These are phyloP conservation scores for Bertia moriformis DNA, from an alignment of 2,329 filamentous ascomycete genomes.

Conservation along the genomic window DNA sequence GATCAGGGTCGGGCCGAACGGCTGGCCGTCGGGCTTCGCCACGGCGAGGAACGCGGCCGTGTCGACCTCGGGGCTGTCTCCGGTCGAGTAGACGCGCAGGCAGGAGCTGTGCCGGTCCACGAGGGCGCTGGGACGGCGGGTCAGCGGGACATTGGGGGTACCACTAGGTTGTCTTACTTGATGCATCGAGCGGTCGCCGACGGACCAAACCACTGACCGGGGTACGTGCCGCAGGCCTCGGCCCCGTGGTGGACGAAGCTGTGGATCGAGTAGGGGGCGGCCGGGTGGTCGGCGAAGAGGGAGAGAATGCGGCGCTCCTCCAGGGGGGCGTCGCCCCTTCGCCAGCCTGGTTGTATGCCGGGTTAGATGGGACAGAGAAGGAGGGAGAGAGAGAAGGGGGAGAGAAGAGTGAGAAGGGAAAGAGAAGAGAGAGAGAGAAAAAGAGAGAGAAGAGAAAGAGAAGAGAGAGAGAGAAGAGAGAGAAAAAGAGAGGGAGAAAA, in stretches of 20 bases:
- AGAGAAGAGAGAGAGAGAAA: too few relatives aligned
- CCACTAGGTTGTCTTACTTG: conserved; percentile 62
- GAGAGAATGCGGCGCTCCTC: conserved; percentile 62
- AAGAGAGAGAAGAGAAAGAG: too few relatives aligned
- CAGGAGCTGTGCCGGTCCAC: conserved; percentile 44
- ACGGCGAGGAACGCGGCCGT: conserved; percentile 73
- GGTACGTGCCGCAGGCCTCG: conserved; percentile 76
- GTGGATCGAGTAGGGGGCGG: conserved; percentile 85
- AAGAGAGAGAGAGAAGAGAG: too few relatives aligned
- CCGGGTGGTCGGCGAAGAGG: conserved; percentile 74
- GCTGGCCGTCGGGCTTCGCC: conserved; percentile 49
- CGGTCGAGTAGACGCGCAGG: conserved; percentile 74
- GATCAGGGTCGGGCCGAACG: conserved; percentile 73
- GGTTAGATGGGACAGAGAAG: too few relatives aligned
- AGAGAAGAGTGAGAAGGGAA: too few relatives aligned
- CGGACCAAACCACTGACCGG: conserved; percentile 97
- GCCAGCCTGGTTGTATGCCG: conserved; percentile 47
- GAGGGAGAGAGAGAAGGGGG: too few relatives aligned
- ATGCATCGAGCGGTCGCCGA: conserved; percentile 90
- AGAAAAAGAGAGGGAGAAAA: too few relatives aligned
- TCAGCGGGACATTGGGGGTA: conserved; percentile 6
- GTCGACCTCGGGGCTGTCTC: conserved; percentile 82
- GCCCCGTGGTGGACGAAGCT: conserved; percentile 84
- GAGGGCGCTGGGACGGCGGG: not conserved
- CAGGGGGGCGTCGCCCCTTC: conserved; percentile 37